Evolutionary conservation across 306 rosid genomes (phyloP), one percentile per base, ranked within the genome.

Genomic region (Biancaea sappan): DNA sequence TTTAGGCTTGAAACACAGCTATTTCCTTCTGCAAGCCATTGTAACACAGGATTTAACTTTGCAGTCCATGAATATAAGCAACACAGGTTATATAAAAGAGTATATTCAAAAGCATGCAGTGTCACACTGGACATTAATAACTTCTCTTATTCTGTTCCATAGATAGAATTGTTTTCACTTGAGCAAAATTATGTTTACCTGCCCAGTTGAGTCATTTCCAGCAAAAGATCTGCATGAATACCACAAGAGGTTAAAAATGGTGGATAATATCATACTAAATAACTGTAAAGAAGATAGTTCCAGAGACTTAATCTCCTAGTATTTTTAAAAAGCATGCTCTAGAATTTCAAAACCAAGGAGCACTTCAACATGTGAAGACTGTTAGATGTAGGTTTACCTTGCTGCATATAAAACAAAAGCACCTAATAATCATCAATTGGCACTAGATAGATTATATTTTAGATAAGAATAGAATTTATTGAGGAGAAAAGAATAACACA

Each of bases 131-230:
- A 71, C 18, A 41, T 29, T 26, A 44, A 63, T 60, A 60, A 15
- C 64, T 58, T 67, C 66, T 34, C 64, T 67, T 40, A 50, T 38
- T 46, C 76, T 65, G n/a, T 26, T 13, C 41, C 8, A 50, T 28
- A 58, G 73, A 70, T 29, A 60, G 56, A 43, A 41, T 73, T 56
- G 69, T 29, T 68, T 22, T 69, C 75, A 43, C 24, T 40, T 40
- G 48, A 74, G 32, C 35, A 78, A 79, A 86, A 72, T 67, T 41
- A 67, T 3, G 74, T 51, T 29, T 84, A 94, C 99, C 95, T 90
- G 96, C 25, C 91, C 96, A 35, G 78, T 77, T 74, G 88, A 79
- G 69, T 91, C 99, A 46, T 75, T 90, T 73, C 95, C 96, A 76
- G 80, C 53, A 18, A 92, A 86, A 77, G 58, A 83, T 84, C 99